Conservation (phyloP, 192 early-diverging fungal genomes). For the Backusella morwellensis region DNA sequence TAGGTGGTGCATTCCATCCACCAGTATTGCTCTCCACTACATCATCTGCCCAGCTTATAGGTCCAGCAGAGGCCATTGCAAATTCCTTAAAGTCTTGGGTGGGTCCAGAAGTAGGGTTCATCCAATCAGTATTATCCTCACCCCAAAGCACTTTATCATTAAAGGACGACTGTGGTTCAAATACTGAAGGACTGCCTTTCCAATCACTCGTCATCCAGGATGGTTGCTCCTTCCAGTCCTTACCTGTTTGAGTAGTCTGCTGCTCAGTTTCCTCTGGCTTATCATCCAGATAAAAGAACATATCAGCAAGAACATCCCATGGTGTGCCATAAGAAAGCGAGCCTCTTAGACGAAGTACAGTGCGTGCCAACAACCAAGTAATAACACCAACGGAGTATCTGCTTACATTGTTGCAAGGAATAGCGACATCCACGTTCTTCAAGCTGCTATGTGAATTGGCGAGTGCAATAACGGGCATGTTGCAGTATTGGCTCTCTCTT, state of each 20-base stretch:
- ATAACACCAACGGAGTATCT: not conserved
- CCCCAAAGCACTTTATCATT: not conserved
- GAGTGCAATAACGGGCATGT: not conserved
- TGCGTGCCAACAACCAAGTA: not conserved
- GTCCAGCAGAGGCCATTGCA: not conserved
- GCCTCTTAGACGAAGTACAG: not conserved
- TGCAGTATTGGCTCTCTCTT: not conserved
- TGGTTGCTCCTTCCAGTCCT: not conserved
- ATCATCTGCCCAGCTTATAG: not conserved
- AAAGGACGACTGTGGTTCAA: not conserved
- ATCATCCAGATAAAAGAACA: constrained; percentile 2
- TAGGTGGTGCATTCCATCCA: not conserved
- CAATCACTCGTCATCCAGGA: not conserved
- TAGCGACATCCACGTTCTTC: not conserved
- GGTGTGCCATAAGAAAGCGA: not conserved
- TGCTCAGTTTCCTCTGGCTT: not conserved
- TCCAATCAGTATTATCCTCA: not conserved
- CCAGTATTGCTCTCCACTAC: not conserved
- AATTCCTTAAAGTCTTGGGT: not conserved
- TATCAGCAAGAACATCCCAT: not conserved
- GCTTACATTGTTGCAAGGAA: not conserved
- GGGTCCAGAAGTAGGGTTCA: not conserved
- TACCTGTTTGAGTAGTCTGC: not conserved
- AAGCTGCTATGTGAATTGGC: not conserved
- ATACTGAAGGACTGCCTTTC: not conserved